phyloP scores from a whole-genome alignment of 306 rosid species.

The Dryas octopetala region DNA sequence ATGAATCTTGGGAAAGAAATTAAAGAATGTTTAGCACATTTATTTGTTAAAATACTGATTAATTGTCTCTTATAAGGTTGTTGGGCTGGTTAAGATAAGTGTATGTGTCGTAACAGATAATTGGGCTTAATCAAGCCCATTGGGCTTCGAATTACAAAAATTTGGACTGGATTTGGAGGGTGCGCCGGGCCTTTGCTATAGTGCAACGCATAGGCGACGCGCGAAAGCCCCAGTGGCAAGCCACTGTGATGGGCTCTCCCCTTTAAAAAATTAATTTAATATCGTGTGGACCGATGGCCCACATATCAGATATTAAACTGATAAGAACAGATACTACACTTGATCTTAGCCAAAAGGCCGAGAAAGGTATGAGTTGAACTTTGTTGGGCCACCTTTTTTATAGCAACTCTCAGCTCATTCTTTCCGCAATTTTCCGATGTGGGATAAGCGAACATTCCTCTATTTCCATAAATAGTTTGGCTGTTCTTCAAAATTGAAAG shows the following conservation, averaged over 20 bases:
- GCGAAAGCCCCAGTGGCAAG: not conserved
- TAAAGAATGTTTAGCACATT: not conserved
- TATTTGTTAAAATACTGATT: no score
- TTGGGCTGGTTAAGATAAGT: no score
- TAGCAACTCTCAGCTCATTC: not conserved
- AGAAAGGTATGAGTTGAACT: not conserved
- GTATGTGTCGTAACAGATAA: no score
- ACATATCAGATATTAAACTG: not conserved
- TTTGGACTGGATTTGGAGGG: not conserved
- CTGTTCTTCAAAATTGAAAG: not conserved
- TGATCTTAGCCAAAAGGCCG: not conserved
- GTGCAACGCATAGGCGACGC: not conserved
- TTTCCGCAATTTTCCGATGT: not conserved
- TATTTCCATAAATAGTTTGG: not conserved
- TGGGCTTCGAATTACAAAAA: no score
- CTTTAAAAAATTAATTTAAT: slow-evolving; percentile 1
- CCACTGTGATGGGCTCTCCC: not conserved
- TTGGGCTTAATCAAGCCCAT: not conserved
- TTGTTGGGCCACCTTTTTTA: accelerated
- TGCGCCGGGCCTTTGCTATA: not conserved
- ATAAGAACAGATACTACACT: not conserved
- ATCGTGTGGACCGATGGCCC: not conserved
- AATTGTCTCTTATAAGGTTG: no score
- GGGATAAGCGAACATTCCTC: not conserved
- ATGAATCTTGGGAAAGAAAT: not conserved